phyloP scores from a whole-genome alignment of 495 filamentous ascomycete genomes.

The Penicillium steckii region DNA sequence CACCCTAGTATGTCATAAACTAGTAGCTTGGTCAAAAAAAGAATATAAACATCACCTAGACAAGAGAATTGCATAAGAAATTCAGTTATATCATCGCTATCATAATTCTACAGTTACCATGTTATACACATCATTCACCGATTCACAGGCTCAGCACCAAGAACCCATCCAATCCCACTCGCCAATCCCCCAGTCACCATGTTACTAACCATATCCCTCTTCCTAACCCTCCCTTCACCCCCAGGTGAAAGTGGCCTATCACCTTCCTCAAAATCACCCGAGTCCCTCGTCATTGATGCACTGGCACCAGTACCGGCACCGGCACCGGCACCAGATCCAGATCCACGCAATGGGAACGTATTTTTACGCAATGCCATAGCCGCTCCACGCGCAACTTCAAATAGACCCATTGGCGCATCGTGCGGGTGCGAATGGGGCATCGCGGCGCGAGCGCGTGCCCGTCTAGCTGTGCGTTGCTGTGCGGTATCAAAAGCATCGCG shows the following conservation, averaged over 20 bases:
- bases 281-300: no score
- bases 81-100: constrained; percentile 8
- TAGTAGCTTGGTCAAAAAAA: no score
- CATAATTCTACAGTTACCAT: constrained; percentile 1
- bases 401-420: constrained; percentile 90
- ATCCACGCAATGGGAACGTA: constrained; percentile 52
- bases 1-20: no score
- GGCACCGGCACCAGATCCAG: constrained; percentile 11
- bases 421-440: constrained; percentile 44
- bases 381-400: constrained; percentile 85
- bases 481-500: constrained; percentile 45
- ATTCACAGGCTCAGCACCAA: constrained; percentile 65
- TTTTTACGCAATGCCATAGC: constrained; percentile 69
- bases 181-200: constrained; percentile 73
- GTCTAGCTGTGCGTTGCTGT: constrained; percentile 34
- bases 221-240: constrained; percentile 57
- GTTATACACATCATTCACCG: constrained; percentile 19
- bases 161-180: constrained; percentile 82
- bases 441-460: constrained; percentile 36
- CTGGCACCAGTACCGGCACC: not conserved
- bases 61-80: not conserved
- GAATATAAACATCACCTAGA: no score
- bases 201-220: constrained; percentile 76
- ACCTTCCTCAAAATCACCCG: constrained; percentile 16
- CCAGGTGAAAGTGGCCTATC: constrained; percentile 20